These are phyloP conservation scores for Pochonia chlamydosporia DNA, from an alignment of 2,329 filamentous ascomycete species.

Conservation along the genomic window DNA sequence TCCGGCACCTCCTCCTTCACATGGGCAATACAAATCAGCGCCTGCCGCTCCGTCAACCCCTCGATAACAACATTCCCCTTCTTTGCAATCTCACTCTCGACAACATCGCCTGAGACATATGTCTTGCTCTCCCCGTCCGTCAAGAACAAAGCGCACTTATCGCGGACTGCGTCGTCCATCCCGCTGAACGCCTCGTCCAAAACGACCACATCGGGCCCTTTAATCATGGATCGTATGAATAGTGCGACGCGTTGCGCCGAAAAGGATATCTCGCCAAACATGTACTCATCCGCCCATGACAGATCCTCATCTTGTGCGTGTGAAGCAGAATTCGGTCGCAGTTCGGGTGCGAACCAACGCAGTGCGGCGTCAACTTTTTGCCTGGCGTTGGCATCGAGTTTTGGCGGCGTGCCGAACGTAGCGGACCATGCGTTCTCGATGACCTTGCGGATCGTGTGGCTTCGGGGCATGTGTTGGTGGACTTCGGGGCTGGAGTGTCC, in stretches of 20 bases:
- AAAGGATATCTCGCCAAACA: conserved; percentile 72
- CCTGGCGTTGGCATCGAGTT: conserved; percentile 50
- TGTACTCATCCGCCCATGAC: conserved; percentile 60
- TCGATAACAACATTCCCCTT: conserved; percentile 42
- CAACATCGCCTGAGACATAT: conserved; percentile 27
- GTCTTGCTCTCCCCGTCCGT: conserved; percentile 53
- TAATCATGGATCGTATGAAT: conserved; percentile 76
- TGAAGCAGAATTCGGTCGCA: conserved; percentile 50
- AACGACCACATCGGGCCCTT: conserved; percentile 74
- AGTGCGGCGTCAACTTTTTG: conserved; percentile 64
- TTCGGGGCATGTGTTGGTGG: conserved; percentile 83
- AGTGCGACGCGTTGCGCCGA: conserved; percentile 79
- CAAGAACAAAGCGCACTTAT: conserved; percentile 82
- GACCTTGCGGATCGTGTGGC: conserved; percentile 65
- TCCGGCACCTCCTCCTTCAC: conserved; percentile 84
- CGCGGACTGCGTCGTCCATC: conserved; percentile 74
- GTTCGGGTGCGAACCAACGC: conserved; percentile 70
- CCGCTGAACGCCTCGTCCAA: conserved; percentile 85
- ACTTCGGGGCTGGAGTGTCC: conserved; percentile 94
- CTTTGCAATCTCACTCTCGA: conserved; percentile 35
- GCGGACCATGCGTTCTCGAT: conserved; percentile 87
- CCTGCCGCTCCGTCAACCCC: conserved; percentile 66
- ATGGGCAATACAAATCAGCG: conserved; percentile 88
- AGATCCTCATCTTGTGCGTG: conserved; percentile 22
- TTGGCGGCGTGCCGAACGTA: conserved; percentile 70